These are phyloP conservation scores for Arabidopsis suecica DNA, from an alignment of 345 rosid genomes.

Conservation along the genomic window DNA sequence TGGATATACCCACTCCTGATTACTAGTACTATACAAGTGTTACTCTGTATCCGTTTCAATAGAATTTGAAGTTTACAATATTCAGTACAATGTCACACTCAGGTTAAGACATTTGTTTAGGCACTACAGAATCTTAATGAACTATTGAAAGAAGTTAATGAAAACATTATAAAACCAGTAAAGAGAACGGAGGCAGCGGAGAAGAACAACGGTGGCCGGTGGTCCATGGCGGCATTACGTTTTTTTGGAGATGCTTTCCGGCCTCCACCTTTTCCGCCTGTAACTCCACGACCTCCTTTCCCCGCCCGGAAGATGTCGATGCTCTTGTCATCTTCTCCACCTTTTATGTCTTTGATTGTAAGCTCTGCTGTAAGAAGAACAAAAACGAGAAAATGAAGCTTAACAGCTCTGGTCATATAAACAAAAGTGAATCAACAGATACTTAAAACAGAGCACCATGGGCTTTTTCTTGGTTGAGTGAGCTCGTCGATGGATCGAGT, in stretches of 20 bases:
- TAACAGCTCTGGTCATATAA: neutral
- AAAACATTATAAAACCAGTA: conserved; percentile 21
- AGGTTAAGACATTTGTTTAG: conserved; percentile 2
- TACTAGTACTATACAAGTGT: neutral
- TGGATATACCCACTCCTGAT: neutral
- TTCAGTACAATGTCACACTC: neutral
- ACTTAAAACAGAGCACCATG: conserved; percentile 34
- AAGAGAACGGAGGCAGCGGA: conserved; percentile 31
- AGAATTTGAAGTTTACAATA: neutral
- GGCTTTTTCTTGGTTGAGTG: conserved; percentile 17
- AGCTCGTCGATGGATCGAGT: conserved; percentile 20
- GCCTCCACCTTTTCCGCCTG: conserved; percentile 38
- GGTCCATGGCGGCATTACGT: conserved; percentile 26
- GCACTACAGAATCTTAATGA: conserved; percentile 9
- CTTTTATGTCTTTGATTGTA: conserved; percentile 4
- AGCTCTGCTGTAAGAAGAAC: conserved; percentile 23
- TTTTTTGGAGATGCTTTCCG: conserved; percentile 41
- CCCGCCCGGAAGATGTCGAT: conserved; percentile 24
- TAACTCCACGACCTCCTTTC: conserved; percentile 36
- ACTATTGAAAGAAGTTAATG: conserved; percentile 19
- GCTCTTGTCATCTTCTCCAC: conserved; percentile 27
- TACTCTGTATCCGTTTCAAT: neutral
- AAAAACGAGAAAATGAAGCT: neutral
- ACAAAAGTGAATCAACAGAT: neutral
- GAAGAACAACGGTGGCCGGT: conserved; percentile 26